Evolutionary conservation across 495 filamentous ascomycete species (phyloP).

Genomic region (Trichoderma gamsii): DNA sequence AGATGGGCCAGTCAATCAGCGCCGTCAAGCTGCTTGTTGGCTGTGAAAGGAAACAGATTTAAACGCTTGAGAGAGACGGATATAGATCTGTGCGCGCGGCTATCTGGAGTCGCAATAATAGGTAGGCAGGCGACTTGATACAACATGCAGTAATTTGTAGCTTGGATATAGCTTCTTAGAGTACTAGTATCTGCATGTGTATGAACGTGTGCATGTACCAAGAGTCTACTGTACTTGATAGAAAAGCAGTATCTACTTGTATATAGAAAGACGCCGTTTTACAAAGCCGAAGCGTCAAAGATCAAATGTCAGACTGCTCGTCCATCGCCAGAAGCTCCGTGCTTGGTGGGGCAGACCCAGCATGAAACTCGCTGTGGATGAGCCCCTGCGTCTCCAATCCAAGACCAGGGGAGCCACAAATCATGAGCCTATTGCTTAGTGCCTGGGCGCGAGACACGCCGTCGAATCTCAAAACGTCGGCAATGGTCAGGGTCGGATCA

Average conservation of each 20-base stretch:
- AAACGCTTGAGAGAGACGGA: not conserved
- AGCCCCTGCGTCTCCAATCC: not conserved
- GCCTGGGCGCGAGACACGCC: not conserved
- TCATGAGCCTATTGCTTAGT: not conserved
- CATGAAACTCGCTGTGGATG: slow-evolving; percentile 13
- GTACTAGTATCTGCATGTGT: no score
- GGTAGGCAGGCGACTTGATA: no score
- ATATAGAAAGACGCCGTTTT: no score
- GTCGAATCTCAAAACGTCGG: slow-evolving; percentile 10
- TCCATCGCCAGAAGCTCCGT: not conserved
- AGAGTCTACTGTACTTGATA: no score
- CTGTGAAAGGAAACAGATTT: not conserved
- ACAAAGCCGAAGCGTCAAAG: no score
- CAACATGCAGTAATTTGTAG: no score
- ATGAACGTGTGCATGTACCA: no score
- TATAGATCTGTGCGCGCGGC: not conserved
- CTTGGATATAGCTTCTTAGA: no score
- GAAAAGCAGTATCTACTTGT: no score
- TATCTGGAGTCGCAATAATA: not conserved
- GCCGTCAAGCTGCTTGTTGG: not conserved
- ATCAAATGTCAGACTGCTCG: no score
- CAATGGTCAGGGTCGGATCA: not conserved
- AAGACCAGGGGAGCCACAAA: not conserved
- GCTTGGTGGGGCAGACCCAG: not conserved
- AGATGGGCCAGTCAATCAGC: not conserved